Conservation (phyloP, 1,284 basidiomycete species). For the Microbotryum violaceum region DNA sequence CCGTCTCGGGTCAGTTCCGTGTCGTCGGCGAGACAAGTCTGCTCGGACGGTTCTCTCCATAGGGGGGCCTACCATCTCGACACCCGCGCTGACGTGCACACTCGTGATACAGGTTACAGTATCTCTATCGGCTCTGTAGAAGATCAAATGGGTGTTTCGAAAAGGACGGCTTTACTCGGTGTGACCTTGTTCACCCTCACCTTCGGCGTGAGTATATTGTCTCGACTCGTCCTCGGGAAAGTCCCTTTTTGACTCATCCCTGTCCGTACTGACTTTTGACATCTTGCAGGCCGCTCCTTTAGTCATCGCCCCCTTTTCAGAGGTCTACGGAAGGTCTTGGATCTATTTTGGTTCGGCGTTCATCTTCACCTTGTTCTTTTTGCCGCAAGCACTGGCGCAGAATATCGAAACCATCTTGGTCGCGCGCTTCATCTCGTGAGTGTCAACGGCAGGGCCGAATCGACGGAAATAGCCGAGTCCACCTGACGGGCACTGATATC, state of each 20-base stretch:
- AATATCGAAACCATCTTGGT: constrained; percentile 59
- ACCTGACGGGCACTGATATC: not conserved
- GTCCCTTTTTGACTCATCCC: not conserved
- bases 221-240: not conserved
- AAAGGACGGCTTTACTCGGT: constrained; percentile 9
- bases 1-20: constrained; percentile 13
- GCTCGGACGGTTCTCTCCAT: not conserved
- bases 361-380: constrained; percentile 53
- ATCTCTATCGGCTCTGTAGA: constrained; percentile 5
- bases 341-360: constrained; percentile 51
- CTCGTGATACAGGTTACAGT: not conserved
- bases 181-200: constrained; percentile 23
- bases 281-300: constrained; percentile 20
- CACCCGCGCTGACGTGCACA: not conserved
- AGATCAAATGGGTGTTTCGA: constrained; percentile 4
- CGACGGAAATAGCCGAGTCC: too few species aligned
- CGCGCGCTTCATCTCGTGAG: constrained; percentile 52
- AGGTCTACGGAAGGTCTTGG: constrained; percentile 24
- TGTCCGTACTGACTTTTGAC: not conserved
- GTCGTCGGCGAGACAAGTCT: not conserved
- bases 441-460: too few species aligned
- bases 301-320: constrained; percentile 22
- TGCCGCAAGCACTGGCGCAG: constrained; percentile 59
- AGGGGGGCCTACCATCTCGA: not conserved
- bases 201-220: constrained; percentile 13